Base-by-base conservation (phyloP, 148 eudicot species). In the Nepenthes gracilis region DNA sequence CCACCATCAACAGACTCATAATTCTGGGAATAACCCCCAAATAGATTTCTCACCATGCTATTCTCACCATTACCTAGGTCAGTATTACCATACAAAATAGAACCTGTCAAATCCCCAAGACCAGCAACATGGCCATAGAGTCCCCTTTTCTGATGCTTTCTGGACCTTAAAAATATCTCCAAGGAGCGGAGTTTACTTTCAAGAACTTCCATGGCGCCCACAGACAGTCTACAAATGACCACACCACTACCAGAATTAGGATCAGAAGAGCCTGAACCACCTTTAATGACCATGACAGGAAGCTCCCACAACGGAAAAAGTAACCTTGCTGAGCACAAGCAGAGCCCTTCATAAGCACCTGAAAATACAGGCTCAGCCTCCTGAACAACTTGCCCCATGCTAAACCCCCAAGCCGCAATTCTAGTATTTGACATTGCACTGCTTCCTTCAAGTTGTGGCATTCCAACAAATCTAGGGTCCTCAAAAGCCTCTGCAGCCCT, bases 321-420 rank as follows among this genome's bases (percentile, higher is more conserved):
- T 72, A 93, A 75, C 75, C 99, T 86, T 40, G 96, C 83, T 36
- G 99, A 81, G 74, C 99, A 86, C 72, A 93, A 75, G 78, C 92
- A 83, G 47, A 93, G 80, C 59, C 99, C 99, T 81, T 93, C 96
- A 78, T 93, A 77, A 64, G 99, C 95, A 74, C 96, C 96, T 7
- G 96, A 88, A 72, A 89, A 93, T 9, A 93, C 82, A 62, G 96
- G 99, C 71, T 89, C 96, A 35, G 96, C 99, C 72, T 89, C 96
- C 69, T 93, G 96, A 68, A 93, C 95, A 59, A 93, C 99, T 72
- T 93, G 99, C 15, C 99, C 99, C 99, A 88, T 93, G 76, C 96
- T 88, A 81, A 92, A 88, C 36, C 98, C 96, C 56, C 90, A 94
- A 62, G 90, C 80, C 68, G 83, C 78, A 57, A 91, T 79, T 76